Percentiles rank a stretch among this genome's conserved stretches.
These are phyloP conservation scores for Penicillium bovifimosum DNA, from an alignment of 495 filamentous ascomycete species.

Conservation along the genomic window DNA sequence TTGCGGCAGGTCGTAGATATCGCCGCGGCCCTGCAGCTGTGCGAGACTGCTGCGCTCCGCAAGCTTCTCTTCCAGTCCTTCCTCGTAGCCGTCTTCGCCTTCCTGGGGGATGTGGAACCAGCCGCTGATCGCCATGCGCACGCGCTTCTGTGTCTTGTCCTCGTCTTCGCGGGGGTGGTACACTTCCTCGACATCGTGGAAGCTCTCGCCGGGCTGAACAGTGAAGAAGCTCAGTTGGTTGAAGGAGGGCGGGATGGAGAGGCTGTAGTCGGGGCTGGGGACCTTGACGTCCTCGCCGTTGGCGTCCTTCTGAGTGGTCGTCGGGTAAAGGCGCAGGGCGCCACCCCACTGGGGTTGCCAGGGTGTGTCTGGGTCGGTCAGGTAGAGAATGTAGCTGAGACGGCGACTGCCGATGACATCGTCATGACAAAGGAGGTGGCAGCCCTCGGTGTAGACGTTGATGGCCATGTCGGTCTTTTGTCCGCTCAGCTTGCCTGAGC, in stretches of 20 bases:
- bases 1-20: conserved; percentile 78
- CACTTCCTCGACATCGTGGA: conserved; percentile 98
- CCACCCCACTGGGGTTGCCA: conserved; percentile 96
- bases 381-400: conserved; percentile 94
- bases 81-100: conserved; percentile 88
- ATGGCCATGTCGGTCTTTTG: conserved; percentile 99
- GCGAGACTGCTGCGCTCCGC: conserved; percentile 82
- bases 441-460: conserved; percentile 95
- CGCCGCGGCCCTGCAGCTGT: conserved; percentile 86
- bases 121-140: conserved; percentile 97
- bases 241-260: conserved; percentile 87
- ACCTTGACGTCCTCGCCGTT: conserved; percentile 64
- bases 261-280: conserved; percentile 65
- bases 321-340: conserved; percentile 83
- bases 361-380: conserved; percentile 84
- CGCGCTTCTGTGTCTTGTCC: conserved; percentile 59
- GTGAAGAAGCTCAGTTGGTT: conserved; percentile 98
- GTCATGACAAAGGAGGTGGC: conserved; percentile 93
- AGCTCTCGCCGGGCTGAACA: conserved; percentile 93
- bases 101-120: conserved; percentile 98
- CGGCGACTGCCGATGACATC: conserved; percentile 94
- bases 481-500: conserved; percentile 80
- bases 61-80: conserved; percentile 81
- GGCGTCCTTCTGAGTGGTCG: conserved; percentile 57
- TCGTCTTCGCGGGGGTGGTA: conserved; percentile 64